Evolutionary conservation across 371 early-diverging fungal species (phyloP), one percentile per base, ranked within the genome.

Genomic region (Mortierella sp.): DNA sequence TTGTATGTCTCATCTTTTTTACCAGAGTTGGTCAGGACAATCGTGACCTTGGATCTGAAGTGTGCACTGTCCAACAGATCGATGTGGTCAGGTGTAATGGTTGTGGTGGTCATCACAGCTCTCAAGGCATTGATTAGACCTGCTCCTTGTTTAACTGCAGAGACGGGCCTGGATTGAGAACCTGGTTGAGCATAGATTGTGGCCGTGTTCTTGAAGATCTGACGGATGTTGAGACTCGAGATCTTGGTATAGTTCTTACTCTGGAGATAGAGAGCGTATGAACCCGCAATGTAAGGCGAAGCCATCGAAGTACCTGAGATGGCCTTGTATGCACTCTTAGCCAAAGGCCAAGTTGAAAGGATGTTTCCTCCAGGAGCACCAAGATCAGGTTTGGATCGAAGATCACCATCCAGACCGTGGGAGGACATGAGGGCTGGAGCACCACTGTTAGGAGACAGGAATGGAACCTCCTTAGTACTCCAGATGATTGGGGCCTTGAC

Each of bases 81-180:
- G 37, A 92, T 67, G 28, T 83, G 84, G 12, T 90, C 84, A 0
- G n/a, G n/a, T n/a, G n/a, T n/a, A n/a, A n/a, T n/a, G n/a, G n/a
- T n/a, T n/a, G n/a, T n/a, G n/a, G n/a, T n/a, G n/a, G n/a, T n/a
- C n/a, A n/a, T n/a, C n/a, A n/a, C n/a, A n/a, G n/a, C n/a, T n/a
- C n/a, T n/a, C 95, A 84, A 84, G n/a, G 87, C 80, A 80, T 95
- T 86, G 53, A 95, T 84, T 19, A 95, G 75, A 9, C 96, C 96
- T 26, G 89, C 85, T 4, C 96, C 96, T 76, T 94, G 91, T 60
- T 82, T 82, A 56, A 86, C 87, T 2, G 84, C 83, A 0, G 88
- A 84, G 23, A 72, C 61, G 11, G 70, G 25, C 18, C 57, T 60
- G n/a, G n/a, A n/a, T n/a, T n/a, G n/a, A n/a, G n/a, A n/a, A n/a